These are phyloP conservation scores for Haplographium delicatum DNA, from an alignment of 495 filamentous ascomycete genomes.

Conservation along the genomic window DNA sequence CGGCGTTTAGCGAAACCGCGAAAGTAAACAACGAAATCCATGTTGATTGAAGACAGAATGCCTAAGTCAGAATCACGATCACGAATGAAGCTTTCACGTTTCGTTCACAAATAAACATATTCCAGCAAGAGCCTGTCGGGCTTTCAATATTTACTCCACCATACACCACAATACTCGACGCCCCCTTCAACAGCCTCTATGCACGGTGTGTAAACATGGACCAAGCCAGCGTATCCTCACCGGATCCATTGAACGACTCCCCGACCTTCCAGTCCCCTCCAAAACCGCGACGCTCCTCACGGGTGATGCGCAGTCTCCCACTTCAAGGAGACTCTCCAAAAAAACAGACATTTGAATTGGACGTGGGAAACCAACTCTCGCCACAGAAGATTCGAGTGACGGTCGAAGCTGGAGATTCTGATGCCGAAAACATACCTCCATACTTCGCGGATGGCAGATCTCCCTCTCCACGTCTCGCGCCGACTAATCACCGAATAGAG, in stretches of 20 bases:
- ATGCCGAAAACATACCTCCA: conserved; percentile 13
- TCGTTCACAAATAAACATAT: not conserved
- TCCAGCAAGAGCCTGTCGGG: not conserved
- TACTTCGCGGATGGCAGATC: conserved; percentile 1
- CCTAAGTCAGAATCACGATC: not conserved
- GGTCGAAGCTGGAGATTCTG: conserved; percentile 41
- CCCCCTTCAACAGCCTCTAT: not conserved
- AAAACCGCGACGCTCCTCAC: conserved; percentile 17
- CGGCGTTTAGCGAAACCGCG: not conserved
- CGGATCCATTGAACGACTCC: conserved; percentile 26
- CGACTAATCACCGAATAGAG: conserved; percentile 18
- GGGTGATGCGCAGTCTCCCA: conserved; percentile 20
- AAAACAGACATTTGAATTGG: conserved; percentile 49
- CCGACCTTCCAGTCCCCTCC: conserved; percentile 17
- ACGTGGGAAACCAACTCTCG: conserved; percentile 42
- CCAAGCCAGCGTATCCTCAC: conserved; percentile 18
- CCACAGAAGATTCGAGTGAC: conserved; percentile 49
- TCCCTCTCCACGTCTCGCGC: conserved; percentile 3
- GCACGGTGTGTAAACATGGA: conserved; percentile 7
- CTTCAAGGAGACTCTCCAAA: conserved; percentile 35
- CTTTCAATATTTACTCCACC: not conserved
- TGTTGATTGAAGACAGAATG: not conserved
- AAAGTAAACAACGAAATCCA: not conserved
- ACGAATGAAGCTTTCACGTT: not conserved
- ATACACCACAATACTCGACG: not conserved